Conservation (phyloP, 2,329 filamentous ascomycete genomes). For the Cryphonectria japonica region DNA sequence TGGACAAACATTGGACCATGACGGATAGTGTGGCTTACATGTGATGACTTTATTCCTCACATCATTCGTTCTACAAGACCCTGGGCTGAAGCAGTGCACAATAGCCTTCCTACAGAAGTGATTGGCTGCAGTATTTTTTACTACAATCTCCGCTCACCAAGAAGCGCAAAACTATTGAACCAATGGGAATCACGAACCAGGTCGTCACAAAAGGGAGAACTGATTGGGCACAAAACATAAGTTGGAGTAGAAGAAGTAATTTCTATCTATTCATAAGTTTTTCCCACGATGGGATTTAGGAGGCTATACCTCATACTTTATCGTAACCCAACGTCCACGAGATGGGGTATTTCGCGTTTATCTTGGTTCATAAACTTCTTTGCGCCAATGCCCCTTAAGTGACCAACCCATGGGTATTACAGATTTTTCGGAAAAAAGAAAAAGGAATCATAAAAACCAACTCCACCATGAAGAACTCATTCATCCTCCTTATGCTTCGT, state of each 20-base stretch:
- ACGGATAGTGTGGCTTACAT: too few relatives aligned
- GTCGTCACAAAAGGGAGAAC: background rate
- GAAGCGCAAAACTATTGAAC: background rate
- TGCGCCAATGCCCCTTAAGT: background rate
- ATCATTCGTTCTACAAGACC: background rate
- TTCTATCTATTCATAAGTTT: background rate
- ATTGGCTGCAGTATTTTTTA: too few relatives aligned
- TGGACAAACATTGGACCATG: too few relatives aligned
- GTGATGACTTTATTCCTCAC: background rate
- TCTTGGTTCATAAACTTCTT: background rate
- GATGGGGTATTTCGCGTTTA: background rate
- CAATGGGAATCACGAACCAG: background rate
- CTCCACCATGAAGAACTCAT: background rate
- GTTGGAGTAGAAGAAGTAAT: background rate
- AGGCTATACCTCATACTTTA: background rate
- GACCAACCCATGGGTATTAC: conserved; percentile 20
- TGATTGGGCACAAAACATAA: background rate
- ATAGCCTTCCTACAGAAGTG: too few relatives aligned
- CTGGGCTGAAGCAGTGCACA: too few relatives aligned
- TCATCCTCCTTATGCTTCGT: background rate
- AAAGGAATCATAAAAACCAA: too few relatives aligned
- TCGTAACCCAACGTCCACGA: background rate
- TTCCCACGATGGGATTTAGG: background rate
- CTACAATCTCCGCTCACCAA: background rate
- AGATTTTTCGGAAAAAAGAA: background rate